Conservation (phyloP, 345 rosid genomes). For the Triadica sebifera region DNA sequence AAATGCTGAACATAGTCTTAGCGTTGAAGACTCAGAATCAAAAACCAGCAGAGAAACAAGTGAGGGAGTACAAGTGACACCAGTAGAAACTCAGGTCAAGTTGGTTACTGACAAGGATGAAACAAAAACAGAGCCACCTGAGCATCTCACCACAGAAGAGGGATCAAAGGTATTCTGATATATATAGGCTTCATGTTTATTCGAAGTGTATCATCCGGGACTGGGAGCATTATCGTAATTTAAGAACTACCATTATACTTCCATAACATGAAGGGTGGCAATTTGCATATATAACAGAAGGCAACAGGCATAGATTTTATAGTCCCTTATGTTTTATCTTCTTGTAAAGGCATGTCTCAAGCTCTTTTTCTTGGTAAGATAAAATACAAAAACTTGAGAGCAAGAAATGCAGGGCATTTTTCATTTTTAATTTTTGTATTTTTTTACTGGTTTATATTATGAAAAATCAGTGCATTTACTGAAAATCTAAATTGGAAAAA, state of each 20-base stretch:
- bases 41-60: constrained; percentile 31
- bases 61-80: constrained; percentile 36
- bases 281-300: neutral
- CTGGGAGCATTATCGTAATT: too few species aligned
- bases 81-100: constrained; percentile 24
- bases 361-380: neutral
- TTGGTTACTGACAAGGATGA: constrained; percentile 26
- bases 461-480: neutral
- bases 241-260: too few species aligned
- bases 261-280: too few species aligned
- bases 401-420: neutral
- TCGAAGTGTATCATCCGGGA: too few species aligned
- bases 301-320: too few species aligned
- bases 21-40: constrained; percentile 31
- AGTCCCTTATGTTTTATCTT: too few species aligned
- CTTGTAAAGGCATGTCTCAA: neutral
- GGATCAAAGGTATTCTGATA: constrained; percentile 40
- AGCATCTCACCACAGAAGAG: constrained; percentile 22
- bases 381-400: neutral
- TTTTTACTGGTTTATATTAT: neutral
- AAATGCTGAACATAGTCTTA: constrained; percentile 28
- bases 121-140: constrained; percentile 19
- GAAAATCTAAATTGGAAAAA: neutral
- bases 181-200: neutral
- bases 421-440: neutral